Evolutionary conservation across 345 rosid species (phyloP), one percentile per base, ranked within the genome.

Genomic region (Melaleuca quinquenervia): DNA sequence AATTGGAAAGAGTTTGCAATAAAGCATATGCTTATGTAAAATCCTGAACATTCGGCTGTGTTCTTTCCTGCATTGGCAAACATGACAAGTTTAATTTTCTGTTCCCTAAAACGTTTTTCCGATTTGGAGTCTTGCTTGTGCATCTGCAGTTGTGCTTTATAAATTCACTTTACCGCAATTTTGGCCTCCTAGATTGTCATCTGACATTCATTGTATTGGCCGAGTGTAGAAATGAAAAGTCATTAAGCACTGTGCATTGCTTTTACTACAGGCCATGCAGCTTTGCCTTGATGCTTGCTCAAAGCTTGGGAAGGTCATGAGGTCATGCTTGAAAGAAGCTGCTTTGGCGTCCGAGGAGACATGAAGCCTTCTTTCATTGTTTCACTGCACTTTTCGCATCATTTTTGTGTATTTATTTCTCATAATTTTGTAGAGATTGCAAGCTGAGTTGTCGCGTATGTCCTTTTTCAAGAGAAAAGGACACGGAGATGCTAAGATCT

Each of bases 211-310:
- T 70, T 70, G 48, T 70, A 18, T 11, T 36, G 48, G 80, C 26
- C 41, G 48, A 18, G 20, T 10, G 24, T 5, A 48, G 80, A 18
- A 36, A 36, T 70, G 80, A 48, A 8, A 70, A 70, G 48, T 70
- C n/a, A 62, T 86, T 29, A 41, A 41, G 41, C 41, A 41, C 41
- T 41, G 41, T 41, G 4, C 41, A 41, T 41, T 41, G 41, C 41
- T 41, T 41, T 41, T 41, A 41, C 41, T 41, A 41, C 41, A 41
- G 41, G 41, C 95, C 84, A 94, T 94, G 99, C 94, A 96, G 92
- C 96, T 97, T 55, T 93, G 96, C 90, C 94, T 96, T 16, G 99
- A 95, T 58, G 99, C 98, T 44, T 93, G 96, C 90, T 87, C 92
- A 5, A 94, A 96, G 90, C 98, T 97, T 48, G 94, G 94, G 64